phyloP scores from a whole-genome alignment of 805 yeast genomes.

The Martiniozyma abietophila region DNA sequence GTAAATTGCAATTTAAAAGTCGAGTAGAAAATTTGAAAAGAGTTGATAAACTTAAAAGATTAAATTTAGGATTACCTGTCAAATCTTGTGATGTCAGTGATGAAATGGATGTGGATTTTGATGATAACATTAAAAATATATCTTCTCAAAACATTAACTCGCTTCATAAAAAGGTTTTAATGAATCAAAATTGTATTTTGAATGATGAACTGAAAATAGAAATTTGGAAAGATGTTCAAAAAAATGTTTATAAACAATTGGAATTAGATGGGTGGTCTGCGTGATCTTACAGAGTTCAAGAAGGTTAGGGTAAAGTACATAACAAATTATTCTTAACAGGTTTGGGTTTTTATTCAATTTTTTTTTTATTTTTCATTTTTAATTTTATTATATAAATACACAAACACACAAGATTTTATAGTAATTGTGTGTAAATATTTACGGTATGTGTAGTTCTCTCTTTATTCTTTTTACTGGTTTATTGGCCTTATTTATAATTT shows the following conservation, averaged over 20 bases:
- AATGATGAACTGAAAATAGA: slow-evolving; percentile 47
- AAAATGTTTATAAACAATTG: slow-evolving; percentile 44
- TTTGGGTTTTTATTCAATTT: not conserved
- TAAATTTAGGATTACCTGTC: slow-evolving; percentile 4
- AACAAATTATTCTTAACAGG: not conserved
- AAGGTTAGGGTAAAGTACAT: too few species aligned
- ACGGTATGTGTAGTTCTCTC: too few species aligned
- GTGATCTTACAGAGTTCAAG: not conserved
- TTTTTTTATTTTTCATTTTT: not conserved
- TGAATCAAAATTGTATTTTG: slow-evolving; percentile 23
- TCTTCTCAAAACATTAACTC: slow-evolving; percentile 8
- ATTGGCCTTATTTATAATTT: too few species aligned
- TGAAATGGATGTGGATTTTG: not conserved
- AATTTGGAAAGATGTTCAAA: slow-evolving; percentile 59
- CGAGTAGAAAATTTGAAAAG: slow-evolving; percentile 40
- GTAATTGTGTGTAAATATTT: too few species aligned
- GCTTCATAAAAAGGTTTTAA: slow-evolving; percentile 20
- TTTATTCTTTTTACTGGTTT: too few species aligned
- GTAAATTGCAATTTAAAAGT: slow-evolving; percentile 53
- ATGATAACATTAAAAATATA: slow-evolving; percentile 7
- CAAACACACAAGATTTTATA: not conserved
- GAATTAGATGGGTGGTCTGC: slow-evolving; percentile 35
- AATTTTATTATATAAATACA: not conserved
- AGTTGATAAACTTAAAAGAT: slow-evolving; percentile 16
- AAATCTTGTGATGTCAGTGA: too few species aligned